phyloP scores from a whole-genome alignment of 1,284 basidiomycete genomes.

The Ganoderma multipileum region DNA sequence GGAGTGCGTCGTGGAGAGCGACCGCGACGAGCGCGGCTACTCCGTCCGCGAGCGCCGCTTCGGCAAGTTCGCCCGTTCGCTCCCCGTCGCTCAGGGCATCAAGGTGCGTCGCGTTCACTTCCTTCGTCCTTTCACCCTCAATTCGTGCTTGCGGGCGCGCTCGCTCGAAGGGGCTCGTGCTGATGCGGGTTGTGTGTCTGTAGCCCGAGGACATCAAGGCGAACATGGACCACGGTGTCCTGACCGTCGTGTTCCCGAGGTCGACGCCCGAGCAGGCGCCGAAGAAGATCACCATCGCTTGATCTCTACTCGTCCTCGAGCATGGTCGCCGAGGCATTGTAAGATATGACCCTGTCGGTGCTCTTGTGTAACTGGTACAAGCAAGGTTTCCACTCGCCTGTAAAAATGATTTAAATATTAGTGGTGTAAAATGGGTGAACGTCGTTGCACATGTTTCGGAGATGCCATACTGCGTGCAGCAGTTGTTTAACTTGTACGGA shows the following conservation, averaged over 20 bases:
- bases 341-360: background rate
- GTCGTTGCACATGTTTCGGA: too few relatives aligned
- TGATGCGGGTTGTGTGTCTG: constrained; percentile 10
- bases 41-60: constrained; percentile 56
- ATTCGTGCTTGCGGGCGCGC: background rate
- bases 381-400: background rate
- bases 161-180: background rate
- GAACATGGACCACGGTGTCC: constrained; percentile 49
- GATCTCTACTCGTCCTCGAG: constrained; percentile 11
- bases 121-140: background rate
- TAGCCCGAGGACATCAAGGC: constrained; percentile 52
- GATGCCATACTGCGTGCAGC: too few relatives aligned
- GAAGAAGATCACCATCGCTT: constrained; percentile 46
- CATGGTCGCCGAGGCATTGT: background rate
- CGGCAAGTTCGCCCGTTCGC: constrained; percentile 54
- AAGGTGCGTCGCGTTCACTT: constrained; percentile 44
- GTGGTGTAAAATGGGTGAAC: too few relatives aligned
- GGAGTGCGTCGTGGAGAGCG: constrained; percentile 41
- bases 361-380: background rate
- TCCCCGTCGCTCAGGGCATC: constrained; percentile 53
- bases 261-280: constrained; percentile 42
- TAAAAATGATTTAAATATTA: background rate
- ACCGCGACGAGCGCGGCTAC: constrained; percentile 50
- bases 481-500: too few relatives aligned
- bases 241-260: constrained; percentile 54